Conservation (phyloP, 2,329 filamentous ascomycete species). For the Leptographium galeiforme region DNA sequence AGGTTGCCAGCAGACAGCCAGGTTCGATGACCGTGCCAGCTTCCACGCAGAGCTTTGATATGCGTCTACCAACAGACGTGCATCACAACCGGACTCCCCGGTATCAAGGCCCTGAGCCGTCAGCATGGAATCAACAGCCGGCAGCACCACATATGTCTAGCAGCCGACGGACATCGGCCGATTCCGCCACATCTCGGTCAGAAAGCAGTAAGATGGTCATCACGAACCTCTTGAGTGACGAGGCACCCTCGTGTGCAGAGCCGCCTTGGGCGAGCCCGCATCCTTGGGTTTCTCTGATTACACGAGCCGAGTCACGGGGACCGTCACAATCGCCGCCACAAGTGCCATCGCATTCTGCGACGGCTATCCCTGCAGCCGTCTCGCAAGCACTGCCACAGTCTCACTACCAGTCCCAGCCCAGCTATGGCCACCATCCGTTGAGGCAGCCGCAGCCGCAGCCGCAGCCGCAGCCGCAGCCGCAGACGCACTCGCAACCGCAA, state of each 20-base stretch:
- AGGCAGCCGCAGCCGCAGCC: neutral
- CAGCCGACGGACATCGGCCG: neutral
- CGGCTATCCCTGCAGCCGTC: neutral
- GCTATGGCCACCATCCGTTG: neutral
- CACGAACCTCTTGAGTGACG: constrained; percentile 16
- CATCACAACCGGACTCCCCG: neutral
- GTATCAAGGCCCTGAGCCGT: constrained; percentile 2
- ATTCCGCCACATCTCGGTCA: constrained; percentile 13
- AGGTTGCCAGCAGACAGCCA: neutral
- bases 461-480: too few relatives aligned
- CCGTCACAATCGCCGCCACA: neutral
- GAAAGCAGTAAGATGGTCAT: constrained; percentile 19
- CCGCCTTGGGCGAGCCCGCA: too few relatives aligned
- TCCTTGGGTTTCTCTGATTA: neutral
- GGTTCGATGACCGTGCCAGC: neutral
- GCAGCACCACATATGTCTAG: neutral
- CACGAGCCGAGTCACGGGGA: neutral
- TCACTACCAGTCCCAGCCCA: neutral
- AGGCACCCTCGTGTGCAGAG: neutral
- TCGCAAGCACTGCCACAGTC: neutral
- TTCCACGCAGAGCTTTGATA: neutral
- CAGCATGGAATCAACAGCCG: constrained; percentile 2
- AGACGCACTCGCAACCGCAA: neutral
- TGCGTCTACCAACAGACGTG: neutral
- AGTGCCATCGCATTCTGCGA: neutral